Percentiles rank a stretch among this genome's conserved stretches.
Evolutionary conservation across 306 rosid genomes (phyloP).

Genomic region (Aeschynomene evenia): DNA sequence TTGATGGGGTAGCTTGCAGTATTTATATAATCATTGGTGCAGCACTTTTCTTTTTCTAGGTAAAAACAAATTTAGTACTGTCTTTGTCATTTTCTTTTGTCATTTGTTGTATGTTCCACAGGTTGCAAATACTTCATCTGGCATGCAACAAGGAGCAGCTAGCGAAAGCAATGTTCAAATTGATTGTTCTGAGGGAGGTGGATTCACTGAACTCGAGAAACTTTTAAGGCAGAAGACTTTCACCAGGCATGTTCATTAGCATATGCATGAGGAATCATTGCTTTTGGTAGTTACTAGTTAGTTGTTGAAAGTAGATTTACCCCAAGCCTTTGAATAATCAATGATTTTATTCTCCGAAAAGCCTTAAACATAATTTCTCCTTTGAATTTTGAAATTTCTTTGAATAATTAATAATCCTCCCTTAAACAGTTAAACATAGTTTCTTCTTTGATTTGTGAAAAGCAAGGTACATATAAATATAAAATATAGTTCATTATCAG

Average conservation of each 20-base stretch:
- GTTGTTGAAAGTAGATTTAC: background rate
- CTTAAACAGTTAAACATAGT: background rate
- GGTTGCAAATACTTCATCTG: conserved; percentile 43
- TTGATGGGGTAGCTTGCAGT: too few species aligned
- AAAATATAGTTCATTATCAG: background rate
- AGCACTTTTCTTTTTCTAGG: too few species aligned
- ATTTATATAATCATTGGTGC: too few species aligned
- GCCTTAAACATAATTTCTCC: background rate
- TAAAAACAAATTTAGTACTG: background rate
- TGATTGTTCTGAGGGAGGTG: conserved; percentile 43
- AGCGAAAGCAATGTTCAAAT: conserved; percentile 39
- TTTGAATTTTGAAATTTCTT: background rate
- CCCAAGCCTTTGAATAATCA: background rate
- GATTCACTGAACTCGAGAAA: conserved; percentile 71
- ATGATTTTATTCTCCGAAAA: background rate
- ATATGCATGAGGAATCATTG: conserved; percentile 24
- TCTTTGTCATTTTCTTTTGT: conserved; percentile 12
- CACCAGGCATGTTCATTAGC: conserved; percentile 59
- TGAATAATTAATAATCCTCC: background rate
- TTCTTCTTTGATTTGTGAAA: background rate
- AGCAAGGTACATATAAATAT: background rate
- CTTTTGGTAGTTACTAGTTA: conserved; percentile 15
- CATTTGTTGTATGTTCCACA: conserved; percentile 28
- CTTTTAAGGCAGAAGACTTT: conserved; percentile 84
- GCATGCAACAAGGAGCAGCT: conserved; percentile 38